Evolutionary conservation across 2,329 filamentous ascomycete genomes (phyloP).

Genomic region (Exophiala oligosperma): DNA sequence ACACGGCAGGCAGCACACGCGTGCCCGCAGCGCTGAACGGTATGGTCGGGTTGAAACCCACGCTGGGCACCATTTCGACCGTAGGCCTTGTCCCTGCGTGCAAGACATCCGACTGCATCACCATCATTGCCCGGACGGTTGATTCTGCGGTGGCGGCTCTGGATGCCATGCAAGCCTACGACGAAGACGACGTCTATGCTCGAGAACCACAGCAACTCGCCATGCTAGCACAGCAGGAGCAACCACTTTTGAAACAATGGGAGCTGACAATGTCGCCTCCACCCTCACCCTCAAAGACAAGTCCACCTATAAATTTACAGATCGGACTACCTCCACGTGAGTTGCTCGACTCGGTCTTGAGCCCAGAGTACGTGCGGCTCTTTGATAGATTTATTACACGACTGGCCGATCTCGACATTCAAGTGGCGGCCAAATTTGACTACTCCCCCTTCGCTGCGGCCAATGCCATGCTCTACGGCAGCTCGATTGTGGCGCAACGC

Average conservation of each 20-base stretch:
- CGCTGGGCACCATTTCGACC: slow-evolving; percentile 28
- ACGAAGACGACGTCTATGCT: slow-evolving; percentile 42
- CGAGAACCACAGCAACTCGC: slow-evolving; percentile 35
- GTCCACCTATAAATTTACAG: slow-evolving; percentile 37
- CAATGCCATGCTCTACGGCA: slow-evolving; percentile 56
- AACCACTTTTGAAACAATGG: no score
- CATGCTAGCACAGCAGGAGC: slow-evolving; percentile 21
- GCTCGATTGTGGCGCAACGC: slow-evolving; percentile 53
- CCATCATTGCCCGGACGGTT: slow-evolving; percentile 47
- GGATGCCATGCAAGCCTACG: slow-evolving; percentile 34
- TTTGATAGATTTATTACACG: slow-evolving; percentile 44
- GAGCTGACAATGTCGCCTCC: slow-evolving; percentile 6
- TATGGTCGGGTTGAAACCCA: slow-evolving; percentile 31
- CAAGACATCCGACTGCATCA: slow-evolving; percentile 58
- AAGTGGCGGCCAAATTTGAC: slow-evolving; percentile 44
- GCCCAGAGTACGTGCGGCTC: slow-evolving; percentile 39
- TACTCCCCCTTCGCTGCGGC: slow-evolving; percentile 54
- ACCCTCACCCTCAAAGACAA: slow-evolving; percentile 31
- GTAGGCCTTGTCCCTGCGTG: slow-evolving; percentile 45
- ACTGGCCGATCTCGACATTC: slow-evolving; percentile 39
- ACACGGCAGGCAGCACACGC: slow-evolving; percentile 29
- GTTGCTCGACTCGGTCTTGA: slow-evolving; percentile 42
- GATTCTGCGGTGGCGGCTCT: slow-evolving; percentile 27
- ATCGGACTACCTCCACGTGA: slow-evolving; percentile 46
- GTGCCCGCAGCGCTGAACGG: slow-evolving; percentile 30